Evolutionary conservation across 164 flowering plant genomes (phyloP), one percentile per base, ranked within the genome.

Genomic region (Aristolochia contorta): DNA sequence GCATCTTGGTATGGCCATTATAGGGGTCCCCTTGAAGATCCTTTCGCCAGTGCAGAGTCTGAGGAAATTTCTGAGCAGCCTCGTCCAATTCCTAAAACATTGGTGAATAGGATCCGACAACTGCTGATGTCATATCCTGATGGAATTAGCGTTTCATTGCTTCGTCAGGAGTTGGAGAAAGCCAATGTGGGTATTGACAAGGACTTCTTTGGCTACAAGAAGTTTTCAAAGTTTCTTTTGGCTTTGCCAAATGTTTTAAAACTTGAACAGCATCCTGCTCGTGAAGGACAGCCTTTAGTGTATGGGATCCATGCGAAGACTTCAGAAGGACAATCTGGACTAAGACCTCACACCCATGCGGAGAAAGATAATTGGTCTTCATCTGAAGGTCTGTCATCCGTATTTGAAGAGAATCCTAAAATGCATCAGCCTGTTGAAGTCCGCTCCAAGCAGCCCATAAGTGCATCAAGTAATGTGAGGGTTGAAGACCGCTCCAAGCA

Each of bases 1-100:
- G 77, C 76, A 69, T 89, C 96, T 74, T 93, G 93, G 96, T 93
- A 93, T 80, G 97, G 92, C 41, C 75, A 83, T 50, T 73, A 63
- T 59, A 78, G 65, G 62, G 79, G 75, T 30, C 79, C 80, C 59
- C 81, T 91, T 55, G 81, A 73, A 53, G 84, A 85, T 54, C 86
- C 93, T 20, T 84, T 74, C 45, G 55, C 66, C 24, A 62, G 63
- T 63, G 12, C 18, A 25, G 78, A 66, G 23, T 54, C 58, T 54
- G 79, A 74, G 62, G 77, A 71, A 20, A 50, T 51, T 19, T 48
- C 75, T 30, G 83, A 77, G 19, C 20, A 71, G 72, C 55, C 47
- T 54, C 78, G 77, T 23, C 71, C 85, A 16, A 63, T 83, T 50
- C 98, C 96, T 12, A 77, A 74, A 59, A 54, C 57, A 18, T 73